A percentile compares a stretch with the other conserved stretches of the same genome.
Evolutionary conservation across 208 protist genomes (phyloP).

Genomic region (Leishmania amazonensis): DNA sequence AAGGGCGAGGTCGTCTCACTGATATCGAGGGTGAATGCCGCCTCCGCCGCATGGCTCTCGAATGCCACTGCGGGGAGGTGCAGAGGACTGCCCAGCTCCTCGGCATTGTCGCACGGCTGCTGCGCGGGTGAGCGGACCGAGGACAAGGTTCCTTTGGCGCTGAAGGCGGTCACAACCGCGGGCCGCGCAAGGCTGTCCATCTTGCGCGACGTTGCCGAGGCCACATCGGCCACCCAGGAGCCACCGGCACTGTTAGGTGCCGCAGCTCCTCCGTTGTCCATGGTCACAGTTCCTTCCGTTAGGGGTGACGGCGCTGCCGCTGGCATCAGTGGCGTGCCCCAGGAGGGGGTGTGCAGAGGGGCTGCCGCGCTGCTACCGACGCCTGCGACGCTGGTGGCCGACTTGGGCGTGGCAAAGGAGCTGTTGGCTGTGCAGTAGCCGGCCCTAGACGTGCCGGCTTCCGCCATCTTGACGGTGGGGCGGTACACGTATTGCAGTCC

Average conservation of each 20-base stretch:
- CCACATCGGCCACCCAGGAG: not conserved
- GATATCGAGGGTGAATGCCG: constrained; percentile 23
- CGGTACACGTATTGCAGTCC: constrained; percentile 22
- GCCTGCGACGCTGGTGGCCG: not conserved
- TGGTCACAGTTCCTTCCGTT: not conserved
- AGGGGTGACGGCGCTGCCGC: not conserved
- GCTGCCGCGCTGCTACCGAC: not conserved
- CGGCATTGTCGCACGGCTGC: not conserved
- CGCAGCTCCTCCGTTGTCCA: not conserved
- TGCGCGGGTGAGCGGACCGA: not conserved
- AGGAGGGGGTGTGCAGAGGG: not conserved
- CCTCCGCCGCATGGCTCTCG: constrained; percentile 12
- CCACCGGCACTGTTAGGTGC: not conserved
- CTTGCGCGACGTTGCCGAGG: not conserved
- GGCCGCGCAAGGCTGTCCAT: not conserved
- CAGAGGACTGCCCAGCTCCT: constrained; percentile 16
- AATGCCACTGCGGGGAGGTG: constrained; percentile 32
- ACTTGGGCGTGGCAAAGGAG: constrained; percentile 15
- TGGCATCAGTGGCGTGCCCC: not conserved
- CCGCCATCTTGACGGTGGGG: constrained; percentile 27
- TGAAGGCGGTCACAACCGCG: not conserved
- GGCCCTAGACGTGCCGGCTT: not conserved
- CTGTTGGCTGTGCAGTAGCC: constrained; percentile 5
- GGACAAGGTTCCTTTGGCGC: not conserved
- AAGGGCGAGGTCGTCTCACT: constrained; percentile 5